phyloP scores from a whole-genome alignment of 805 yeast genomes.

The Trichomonascus vanleenenianus region DNA sequence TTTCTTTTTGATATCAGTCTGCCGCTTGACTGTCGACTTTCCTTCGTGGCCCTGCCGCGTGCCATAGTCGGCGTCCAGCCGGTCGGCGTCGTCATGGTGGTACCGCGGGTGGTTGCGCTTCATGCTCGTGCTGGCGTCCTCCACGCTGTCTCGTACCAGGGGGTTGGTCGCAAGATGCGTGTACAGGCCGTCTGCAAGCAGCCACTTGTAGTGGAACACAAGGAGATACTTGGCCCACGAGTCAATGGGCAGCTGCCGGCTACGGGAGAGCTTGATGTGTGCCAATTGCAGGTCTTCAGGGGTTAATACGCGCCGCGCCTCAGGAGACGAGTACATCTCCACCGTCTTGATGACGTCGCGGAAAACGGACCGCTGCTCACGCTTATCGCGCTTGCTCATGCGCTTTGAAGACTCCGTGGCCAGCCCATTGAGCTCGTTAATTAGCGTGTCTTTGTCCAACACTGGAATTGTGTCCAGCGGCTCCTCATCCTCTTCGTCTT shows the following conservation, averaged over 20 bases:
- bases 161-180: constrained; percentile 30
- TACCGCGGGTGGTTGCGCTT: no score
- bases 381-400: constrained; percentile 55
- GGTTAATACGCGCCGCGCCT: constrained; percentile 22
- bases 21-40: not conserved
- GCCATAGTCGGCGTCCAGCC: not conserved
- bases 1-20: not conserved
- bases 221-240: constrained; percentile 29
- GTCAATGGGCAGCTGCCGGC: constrained; percentile 22
- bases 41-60: not conserved
- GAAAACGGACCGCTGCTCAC: constrained; percentile 50
- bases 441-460: constrained; percentile 31
- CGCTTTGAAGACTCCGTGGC: constrained; percentile 48
- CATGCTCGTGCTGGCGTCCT: not conserved
- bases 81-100: not conserved
- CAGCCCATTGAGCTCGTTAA: constrained; percentile 25
- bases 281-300: constrained; percentile 19
- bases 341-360: constrained; percentile 49
- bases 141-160: constrained; percentile 18
- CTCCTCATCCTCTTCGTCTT: constrained; percentile 34
- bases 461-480: constrained; percentile 41
- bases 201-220: constrained; percentile 30
- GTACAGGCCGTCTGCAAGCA: constrained; percentile 29
- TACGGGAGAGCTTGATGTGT: constrained; percentile 20
- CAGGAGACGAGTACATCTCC: constrained; percentile 31